A percentile compares a stretch with the other conserved stretches of the same genome.
Evolutionary conservation across 257 asterid species (phyloP).

Genomic region (Linaria vulgaris): DNA sequence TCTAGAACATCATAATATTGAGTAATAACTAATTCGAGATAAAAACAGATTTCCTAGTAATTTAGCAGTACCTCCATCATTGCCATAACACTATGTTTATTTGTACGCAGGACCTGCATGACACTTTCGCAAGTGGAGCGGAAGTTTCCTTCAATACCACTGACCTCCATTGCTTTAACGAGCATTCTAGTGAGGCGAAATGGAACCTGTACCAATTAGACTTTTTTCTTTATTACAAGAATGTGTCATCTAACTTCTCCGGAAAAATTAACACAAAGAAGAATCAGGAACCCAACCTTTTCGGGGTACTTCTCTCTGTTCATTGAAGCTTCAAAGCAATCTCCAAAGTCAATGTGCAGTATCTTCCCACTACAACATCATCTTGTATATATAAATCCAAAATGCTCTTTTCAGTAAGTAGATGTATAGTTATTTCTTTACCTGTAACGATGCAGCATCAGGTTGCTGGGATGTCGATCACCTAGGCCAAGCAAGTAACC

Average conservation of each 20-base stretch:
- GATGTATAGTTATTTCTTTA: slow-evolving; percentile 22
- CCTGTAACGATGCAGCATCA: slow-evolving; percentile 97
- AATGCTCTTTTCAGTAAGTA: slow-evolving; percentile 6
- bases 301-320: slow-evolving; percentile 98
- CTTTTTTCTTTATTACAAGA: background rate
- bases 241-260: slow-evolving; percentile 3
- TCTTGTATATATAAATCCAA: slow-evolving; percentile 16
- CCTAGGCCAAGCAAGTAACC: slow-evolving; percentile 98
- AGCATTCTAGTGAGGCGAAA: slow-evolving; percentile 99
- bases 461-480: slow-evolving; percentile 99
- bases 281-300: slow-evolving; percentile 66
- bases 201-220: slow-evolving; percentile 71
- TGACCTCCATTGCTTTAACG: slow-evolving; percentile 99
- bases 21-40: too few species aligned
- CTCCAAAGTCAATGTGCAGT: slow-evolving; percentile 97
- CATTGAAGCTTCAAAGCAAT: slow-evolving; percentile 99
- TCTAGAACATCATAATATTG: too few species aligned
- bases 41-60: too few species aligned
- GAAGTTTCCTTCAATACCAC: slow-evolving; percentile 98
- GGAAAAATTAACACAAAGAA: slow-evolving; percentile 14
- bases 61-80: slow-evolving; percentile 90
- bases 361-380: slow-evolving; percentile 83
- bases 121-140: slow-evolving; percentile 97
- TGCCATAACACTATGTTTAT: slow-evolving; percentile 98
- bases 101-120: slow-evolving; percentile 93